Base-by-base conservation (phyloP, 2,329 filamentous ascomycete species). In the Phyllosticta capitalensis region DNA sequence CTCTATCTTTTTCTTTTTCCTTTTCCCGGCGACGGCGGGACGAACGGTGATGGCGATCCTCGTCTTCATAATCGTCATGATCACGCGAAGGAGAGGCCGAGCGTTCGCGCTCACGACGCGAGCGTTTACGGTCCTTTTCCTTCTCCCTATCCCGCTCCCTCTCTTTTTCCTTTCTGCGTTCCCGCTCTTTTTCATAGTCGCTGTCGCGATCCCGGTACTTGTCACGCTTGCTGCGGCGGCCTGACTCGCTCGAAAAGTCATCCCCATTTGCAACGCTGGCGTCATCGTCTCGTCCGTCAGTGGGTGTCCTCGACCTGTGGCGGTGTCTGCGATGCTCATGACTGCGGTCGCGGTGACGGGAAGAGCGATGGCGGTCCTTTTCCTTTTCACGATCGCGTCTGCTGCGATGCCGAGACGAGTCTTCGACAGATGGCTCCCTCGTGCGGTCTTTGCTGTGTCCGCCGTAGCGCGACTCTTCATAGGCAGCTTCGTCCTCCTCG, bases 351-450 rank as follows among this genome's bases (percentile, higher is more conserved):
- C 77, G 75, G 53, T 77, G 72, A 28, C 75, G 74, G n/a, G 75
- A 77, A 5, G 75, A 76, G 10, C 73, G 72, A 54, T 75, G 66
- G 56, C 72, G 69, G 5, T 73, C 69, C 55, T 71, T 72, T 7
- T 76, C 74, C 60, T 74, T 75, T 1, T 73, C 60, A 7, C 56
- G 55, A 48, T 71, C 75, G 28, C 71, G 69, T 22, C 74, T 84
- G 64, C 83, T 84, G 62, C 83, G 82, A 65, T 85, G 82, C 63
- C 80, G 83, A 45, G 73, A 73, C 9, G 55, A 58, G 51, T 58
- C 56, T n/a, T 83, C 82, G 1, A 81, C 82, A 2, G 88, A 90
- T 5, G 79, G 79, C 5, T 87, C 89, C 60, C 86, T 80, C 0
- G 85, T 84, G 55, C 81, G 80, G 54, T 84, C 80, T 12, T 72